These are phyloP conservation scores for Cercospora zeae-maydis DNA, from an alignment of 2,329 filamentous ascomycete species.

Conservation along the genomic window DNA sequence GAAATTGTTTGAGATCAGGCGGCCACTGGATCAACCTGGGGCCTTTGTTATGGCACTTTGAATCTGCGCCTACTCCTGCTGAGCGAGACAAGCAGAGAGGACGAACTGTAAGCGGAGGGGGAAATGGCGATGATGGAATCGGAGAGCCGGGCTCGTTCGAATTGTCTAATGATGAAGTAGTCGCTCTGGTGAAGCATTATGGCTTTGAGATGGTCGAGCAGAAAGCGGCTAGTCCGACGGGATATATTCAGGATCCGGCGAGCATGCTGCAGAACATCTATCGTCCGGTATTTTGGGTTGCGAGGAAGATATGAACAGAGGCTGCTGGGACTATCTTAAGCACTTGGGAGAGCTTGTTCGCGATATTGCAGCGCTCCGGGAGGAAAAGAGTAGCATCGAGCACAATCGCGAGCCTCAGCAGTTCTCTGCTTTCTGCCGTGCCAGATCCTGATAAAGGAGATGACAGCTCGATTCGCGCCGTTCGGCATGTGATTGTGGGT, in stretches of 20 bases:
- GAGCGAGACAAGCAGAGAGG: slow-evolving; percentile 47
- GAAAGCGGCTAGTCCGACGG: slow-evolving; percentile 58
- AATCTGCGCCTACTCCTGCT: slow-evolving; percentile 58
- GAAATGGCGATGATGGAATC: slow-evolving; percentile 47
- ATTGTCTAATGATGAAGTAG: slow-evolving; percentile 82
- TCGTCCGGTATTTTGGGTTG: slow-evolving; percentile 78
- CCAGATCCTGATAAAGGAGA: too few relatives aligned
- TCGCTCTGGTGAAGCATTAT: slow-evolving; percentile 66
- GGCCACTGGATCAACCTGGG: slow-evolving; percentile 88
- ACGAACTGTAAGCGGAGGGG: background rate
- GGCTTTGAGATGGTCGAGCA: slow-evolving; percentile 64
- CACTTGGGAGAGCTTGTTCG: background rate
- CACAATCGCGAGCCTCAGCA: too few relatives aligned
- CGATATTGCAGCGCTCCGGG: background rate
- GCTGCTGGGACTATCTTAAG: background rate
- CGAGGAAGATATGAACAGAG: slow-evolving; percentile 57
- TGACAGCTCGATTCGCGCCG: too few relatives aligned
- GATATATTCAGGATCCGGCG: slow-evolving; percentile 79
- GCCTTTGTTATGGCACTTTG: slow-evolving; percentile 92
- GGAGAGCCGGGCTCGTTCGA: slow-evolving; percentile 88
- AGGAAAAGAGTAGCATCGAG: background rate
- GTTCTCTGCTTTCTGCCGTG: too few relatives aligned
- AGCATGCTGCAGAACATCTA: slow-evolving; percentile 89
- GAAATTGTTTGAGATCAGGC: slow-evolving; percentile 69
- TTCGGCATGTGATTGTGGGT: background rate